These are phyloP conservation scores for Termitomyces sp. DNA, from an alignment of 768 basidiomycete genomes.

Conservation along the genomic window DNA sequence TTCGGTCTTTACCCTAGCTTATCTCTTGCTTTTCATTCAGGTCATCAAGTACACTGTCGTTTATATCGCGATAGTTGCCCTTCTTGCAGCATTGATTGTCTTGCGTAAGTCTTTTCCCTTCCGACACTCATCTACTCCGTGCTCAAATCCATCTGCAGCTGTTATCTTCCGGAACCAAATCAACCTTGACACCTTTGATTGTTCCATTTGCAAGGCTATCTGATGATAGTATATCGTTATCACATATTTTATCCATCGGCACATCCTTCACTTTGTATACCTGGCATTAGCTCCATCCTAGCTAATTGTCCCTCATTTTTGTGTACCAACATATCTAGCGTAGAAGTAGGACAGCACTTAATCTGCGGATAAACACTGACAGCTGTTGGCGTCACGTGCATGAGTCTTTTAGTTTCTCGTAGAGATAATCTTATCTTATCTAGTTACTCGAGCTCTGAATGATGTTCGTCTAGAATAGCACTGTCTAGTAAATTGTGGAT, in stretches of 20 bases:
- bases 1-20: constrained; percentile 1
- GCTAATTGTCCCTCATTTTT: constrained; percentile 12
- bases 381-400: not conserved
- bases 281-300: constrained; percentile 14
- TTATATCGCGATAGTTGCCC: constrained; percentile 70
- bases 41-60: constrained; percentile 83
- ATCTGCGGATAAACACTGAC: not conserved
- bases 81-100: constrained; percentile 77
- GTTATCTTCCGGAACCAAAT: constrained; percentile 78
- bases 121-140: not conserved
- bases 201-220: constrained; percentile 82
- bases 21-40: constrained; percentile 31
- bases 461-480: not conserved
- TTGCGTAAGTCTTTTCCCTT: constrained; percentile 54
- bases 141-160: constrained; percentile 36
- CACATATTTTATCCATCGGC: constrained; percentile 10
- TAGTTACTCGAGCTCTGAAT: not conserved
- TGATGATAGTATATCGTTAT: constrained; percentile 46
- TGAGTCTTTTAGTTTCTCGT: not conserved
- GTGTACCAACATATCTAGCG: constrained; percentile 19
- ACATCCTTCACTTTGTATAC: constrained; percentile 17
- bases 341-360: constrained; percentile 13
- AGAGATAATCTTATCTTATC: not conserved
- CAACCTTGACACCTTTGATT: constrained; percentile 48
- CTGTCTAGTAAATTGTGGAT: constrained; percentile 26